Percentiles rank a stretch among this genome's conserved stretches.
phyloP scores from a whole-genome alignment of 2,329 filamentous ascomycete genomes.

The Phyllosticta citrichinensis region DNA sequence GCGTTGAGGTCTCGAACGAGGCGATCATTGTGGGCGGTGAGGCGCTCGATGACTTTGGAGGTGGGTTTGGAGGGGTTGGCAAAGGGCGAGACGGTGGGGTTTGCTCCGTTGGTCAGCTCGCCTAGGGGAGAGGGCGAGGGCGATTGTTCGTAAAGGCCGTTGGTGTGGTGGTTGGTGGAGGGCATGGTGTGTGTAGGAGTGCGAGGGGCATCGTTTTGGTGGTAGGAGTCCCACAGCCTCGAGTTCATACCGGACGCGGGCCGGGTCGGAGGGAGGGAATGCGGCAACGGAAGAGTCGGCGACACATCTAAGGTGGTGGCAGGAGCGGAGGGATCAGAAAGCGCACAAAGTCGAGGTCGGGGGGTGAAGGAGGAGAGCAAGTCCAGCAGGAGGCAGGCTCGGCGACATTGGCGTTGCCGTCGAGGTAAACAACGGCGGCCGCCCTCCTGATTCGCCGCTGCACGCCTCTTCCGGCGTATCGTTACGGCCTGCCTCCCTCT shows the following conservation, averaged over 20 bases:
- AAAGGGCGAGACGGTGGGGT: conserved; percentile 1
- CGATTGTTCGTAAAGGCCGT: conserved; percentile 7
- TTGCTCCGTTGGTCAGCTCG: neutral
- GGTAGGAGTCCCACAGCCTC: conserved; percentile 4
- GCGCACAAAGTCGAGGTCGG: neutral
- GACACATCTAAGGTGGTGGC: conserved; percentile 4
- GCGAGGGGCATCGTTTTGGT: conserved; percentile 6
- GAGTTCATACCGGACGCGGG: conserved; percentile 8
- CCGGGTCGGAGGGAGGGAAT: neutral
- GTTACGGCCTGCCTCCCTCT: neutral
- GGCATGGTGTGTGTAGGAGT: conserved; percentile 7
- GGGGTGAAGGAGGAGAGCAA: neutral
- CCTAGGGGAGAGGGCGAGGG: conserved; percentile 2
- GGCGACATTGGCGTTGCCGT: conserved; percentile 6
- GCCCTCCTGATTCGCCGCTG: neutral
- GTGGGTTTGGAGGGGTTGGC: conserved; percentile 9
- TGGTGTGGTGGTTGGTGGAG: conserved; percentile 3
- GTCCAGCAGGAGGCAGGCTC: conserved; percentile 6
- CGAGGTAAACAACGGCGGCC: neutral
- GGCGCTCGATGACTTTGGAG: conserved; percentile 49
- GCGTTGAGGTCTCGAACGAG: conserved; percentile 51
- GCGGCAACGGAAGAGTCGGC: conserved; percentile 2
- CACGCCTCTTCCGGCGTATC: neutral
- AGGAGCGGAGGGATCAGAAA: conserved; percentile 1
- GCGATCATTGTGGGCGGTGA: conserved; percentile 66